Evolutionary conservation across 140 eudicot species (phyloP).

Genomic region (Ambrosia hybrid): DNA sequence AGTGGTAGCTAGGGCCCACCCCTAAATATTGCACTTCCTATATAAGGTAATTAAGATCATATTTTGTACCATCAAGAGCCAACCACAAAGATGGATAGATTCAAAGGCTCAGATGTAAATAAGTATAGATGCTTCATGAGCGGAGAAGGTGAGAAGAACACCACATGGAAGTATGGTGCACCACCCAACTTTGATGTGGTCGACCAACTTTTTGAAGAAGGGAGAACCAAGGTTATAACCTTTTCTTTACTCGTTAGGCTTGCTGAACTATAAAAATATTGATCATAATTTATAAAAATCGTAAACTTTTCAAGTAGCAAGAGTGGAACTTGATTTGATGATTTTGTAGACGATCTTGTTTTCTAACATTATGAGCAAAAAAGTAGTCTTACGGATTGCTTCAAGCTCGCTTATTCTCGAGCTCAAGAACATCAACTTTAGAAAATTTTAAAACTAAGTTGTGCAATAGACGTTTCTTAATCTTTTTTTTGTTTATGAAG

Average conservation of each 20-base stretch:
- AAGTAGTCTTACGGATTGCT: no score
- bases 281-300: not conserved
- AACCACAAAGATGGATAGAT: slow-evolving; percentile 28
- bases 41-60: not conserved
- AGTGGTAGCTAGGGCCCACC: not conserved
- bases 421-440: no score
- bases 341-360: no score
- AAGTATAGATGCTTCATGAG: slow-evolving; percentile 59
- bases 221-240: slow-evolving; percentile 57
- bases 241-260: no score
- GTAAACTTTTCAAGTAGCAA: no score
- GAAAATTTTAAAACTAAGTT: no score
- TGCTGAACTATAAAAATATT: no score
- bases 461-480: no score
- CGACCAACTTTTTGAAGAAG: slow-evolving; percentile 76
- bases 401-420: no score
- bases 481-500: no score
- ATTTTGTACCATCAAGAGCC: slow-evolving; percentile 1
- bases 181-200: slow-evolving; percentile 40
- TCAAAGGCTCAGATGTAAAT: slow-evolving; percentile 43
- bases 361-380: no score
- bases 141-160: slow-evolving; percentile 71
- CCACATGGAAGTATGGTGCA: slow-evolving; percentile 55
- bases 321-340: no score
- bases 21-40: slow-evolving; percentile 18